Base-by-base conservation (phyloP, 108 stramenopile species). In the Skeletonema potamos region DNA sequence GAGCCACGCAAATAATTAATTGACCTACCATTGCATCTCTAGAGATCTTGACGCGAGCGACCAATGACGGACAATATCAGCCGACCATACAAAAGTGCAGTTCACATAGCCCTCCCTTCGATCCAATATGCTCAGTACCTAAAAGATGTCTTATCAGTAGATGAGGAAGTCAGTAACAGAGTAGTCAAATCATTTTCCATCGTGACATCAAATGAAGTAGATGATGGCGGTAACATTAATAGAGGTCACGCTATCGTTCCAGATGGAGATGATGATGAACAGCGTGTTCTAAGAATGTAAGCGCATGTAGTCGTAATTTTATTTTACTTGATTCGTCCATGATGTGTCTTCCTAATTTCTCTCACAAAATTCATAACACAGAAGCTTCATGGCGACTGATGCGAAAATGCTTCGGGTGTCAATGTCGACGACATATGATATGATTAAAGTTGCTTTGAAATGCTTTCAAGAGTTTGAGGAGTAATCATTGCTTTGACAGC, bases 341-440 rank as follows among this genome's bases (percentile, higher is more conserved):
- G n/a, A 10, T 29, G 17, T 22, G 12, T 12, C 32, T 41, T 24
- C 30, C 36, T 32, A 6, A 18, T 46, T 36, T 24, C 27, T 37
- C 5, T 13, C 18, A 4, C 36, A 29, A 30, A 36, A n/a, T n/a
- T 27, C 60, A 27, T n/a, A 43, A 36, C 44, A 54, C 32, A 54
- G 86, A 30, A 67, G 65, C 46, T 82, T 92, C 59, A 77, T 86
- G 71, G 85, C 89, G 27, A 87, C 84, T n/a, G 91, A 94, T 55
- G 73, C 87, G 15, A 94, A 90, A 79, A 85, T 94, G 88, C 62
- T 94, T 11, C 79, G 93, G 59, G 93, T 94, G 1, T 70, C 86
- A n/a, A 76, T 92, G 12, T 90, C 89, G 3, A 90, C 93, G 17
- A 92, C 90, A 57, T 92, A 87, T 61, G 91, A 94, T 64, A 92